phyloP scores from a whole-genome alignment of 140 eudicot species.

The Cichorium intybus region DNA sequence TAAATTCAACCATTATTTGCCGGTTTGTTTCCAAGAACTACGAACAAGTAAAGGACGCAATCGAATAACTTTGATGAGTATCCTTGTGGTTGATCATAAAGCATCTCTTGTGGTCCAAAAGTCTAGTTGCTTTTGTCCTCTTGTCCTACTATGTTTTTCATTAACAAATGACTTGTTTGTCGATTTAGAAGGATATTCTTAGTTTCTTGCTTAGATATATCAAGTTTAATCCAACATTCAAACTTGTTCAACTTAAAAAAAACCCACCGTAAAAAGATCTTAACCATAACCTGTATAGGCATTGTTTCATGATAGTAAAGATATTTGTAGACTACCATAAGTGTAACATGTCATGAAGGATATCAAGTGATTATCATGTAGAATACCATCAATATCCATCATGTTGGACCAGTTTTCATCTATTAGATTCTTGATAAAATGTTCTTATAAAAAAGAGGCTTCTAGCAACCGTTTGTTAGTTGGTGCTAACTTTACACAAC shows the following conservation, averaged over 20 bases:
- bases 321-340: background rate
- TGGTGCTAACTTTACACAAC: background rate
- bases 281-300: background rate
- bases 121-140: background rate
- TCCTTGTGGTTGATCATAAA: background rate
- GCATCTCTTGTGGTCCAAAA: conserved; percentile 19
- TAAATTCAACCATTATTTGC: background rate
- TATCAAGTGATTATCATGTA: conserved; percentile 7
- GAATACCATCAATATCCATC: conserved; percentile 13
- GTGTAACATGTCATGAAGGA: background rate
- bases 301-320: background rate
- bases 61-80: background rate
- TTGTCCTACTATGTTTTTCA: background rate
- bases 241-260: background rate
- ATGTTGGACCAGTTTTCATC: conserved; percentile 16
- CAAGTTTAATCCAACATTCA: conserved; percentile 5
- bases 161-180: background rate
- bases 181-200: conserved; percentile 10
- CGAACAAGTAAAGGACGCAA: background rate
- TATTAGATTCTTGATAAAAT: conserved; percentile 17
- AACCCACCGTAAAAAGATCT: background rate
- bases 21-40: background rate
- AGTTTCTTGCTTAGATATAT: conserved; percentile 2
- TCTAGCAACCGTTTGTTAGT: background rate
- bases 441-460: background rate